Conservation (phyloP, 2,329 filamentous ascomycete genomes). For the Aaosphaeria pasadenensis region DNA sequence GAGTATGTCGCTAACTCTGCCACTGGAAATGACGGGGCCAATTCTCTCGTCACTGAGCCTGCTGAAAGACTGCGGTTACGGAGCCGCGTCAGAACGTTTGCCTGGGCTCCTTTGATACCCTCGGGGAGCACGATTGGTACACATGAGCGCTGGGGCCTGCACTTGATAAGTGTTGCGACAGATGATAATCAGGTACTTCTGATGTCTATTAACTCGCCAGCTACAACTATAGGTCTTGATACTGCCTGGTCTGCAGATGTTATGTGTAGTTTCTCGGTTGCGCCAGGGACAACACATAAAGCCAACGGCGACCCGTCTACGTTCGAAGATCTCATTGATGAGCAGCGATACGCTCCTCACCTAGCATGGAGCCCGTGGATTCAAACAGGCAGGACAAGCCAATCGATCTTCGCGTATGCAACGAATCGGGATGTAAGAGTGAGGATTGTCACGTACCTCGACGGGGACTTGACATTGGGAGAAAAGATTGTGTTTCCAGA, state of each 20-base stretch:
- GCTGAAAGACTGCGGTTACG: constrained; percentile 37
- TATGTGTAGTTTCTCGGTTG: constrained; percentile 15
- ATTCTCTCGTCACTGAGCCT: constrained; percentile 8
- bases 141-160: constrained; percentile 19
- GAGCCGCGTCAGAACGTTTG: constrained; percentile 40
- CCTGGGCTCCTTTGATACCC: constrained; percentile 35
- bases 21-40: constrained; percentile 7
- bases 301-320: constrained; percentile 6
- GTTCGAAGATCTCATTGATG: constrained; percentile 29
- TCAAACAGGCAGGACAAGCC: constrained; percentile 7
- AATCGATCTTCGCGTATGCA: constrained; percentile 34
- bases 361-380: constrained; percentile 42
- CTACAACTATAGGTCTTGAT: constrained; percentile 23
- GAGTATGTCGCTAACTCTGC: constrained; percentile 29
- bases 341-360: constrained; percentile 32
- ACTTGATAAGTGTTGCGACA: constrained; percentile 39
- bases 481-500: constrained; percentile 21
- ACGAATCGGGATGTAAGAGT: constrained; percentile 31
- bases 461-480: constrained; percentile 12
- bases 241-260: constrained; percentile 27
- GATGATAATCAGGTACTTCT: constrained; percentile 42
- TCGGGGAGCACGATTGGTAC: constrained; percentile 18
- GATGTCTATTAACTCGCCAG: constrained; percentile 37
- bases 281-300: constrained; percentile 7
- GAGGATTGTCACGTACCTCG: constrained; percentile 14